A percentile compares a stretch with the other conserved stretches of the same genome.
These are phyloP conservation scores for Asclepias syriaca DNA, from an alignment of 257 asterid genomes.

Conservation along the genomic window DNA sequence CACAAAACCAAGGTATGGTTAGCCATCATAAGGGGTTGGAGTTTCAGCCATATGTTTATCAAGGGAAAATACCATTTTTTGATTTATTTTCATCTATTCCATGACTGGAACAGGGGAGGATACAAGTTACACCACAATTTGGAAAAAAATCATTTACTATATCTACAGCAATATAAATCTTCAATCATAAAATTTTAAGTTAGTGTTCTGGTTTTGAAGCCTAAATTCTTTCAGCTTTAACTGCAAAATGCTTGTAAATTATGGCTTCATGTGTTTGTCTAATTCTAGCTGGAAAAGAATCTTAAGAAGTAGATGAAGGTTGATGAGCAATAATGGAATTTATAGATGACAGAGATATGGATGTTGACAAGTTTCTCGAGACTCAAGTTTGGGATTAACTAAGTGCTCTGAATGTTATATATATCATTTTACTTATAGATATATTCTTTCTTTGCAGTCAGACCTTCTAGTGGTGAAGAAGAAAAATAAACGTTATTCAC, in stretches of 20 bases:
- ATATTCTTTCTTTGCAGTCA: slow-evolving; percentile 50
- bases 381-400: neutral
- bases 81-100: too few relatives aligned
- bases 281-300: neutral
- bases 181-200: neutral
- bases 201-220: neutral
- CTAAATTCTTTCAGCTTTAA: neutral
- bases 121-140: too few relatives aligned
- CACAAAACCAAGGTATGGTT: neutral
- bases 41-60: neutral
- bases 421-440: neutral
- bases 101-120: too few relatives aligned
- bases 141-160: neutral
- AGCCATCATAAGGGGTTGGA: neutral
- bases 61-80: neutral
- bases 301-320: neutral
- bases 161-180: neutral
- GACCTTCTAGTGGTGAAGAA: slow-evolving; percentile 87
- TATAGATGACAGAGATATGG: neutral
- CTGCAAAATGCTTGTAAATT: neutral
- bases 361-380: neutral
- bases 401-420: neutral
- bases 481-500: slow-evolving; percentile 64
- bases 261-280: neutral
- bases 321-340: neutral